Evolutionary conservation across 768 basidiomycete genomes (phyloP).

Genomic region (Termitomyces sp.): DNA sequence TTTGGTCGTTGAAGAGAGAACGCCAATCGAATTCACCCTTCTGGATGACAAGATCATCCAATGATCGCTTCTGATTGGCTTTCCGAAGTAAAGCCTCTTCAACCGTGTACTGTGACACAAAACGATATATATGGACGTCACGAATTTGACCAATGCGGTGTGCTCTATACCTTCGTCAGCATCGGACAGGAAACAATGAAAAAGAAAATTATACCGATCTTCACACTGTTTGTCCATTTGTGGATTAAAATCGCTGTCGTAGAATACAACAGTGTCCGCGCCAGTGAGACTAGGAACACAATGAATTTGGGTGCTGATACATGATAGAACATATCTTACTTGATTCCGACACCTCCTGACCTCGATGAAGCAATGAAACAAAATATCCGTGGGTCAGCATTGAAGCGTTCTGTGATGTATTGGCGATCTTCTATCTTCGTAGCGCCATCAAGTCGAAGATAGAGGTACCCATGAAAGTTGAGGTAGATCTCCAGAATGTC

Average conservation of each 20-base stretch:
- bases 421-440: constrained; percentile 94
- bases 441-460: constrained; percentile 89
- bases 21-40: constrained; percentile 96
- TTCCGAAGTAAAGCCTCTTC: constrained; percentile 96
- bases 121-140: constrained; percentile 94
- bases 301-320: constrained; percentile 8
- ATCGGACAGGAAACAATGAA: background rate
- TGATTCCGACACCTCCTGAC: constrained; percentile 89
- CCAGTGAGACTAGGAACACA: constrained; percentile 57
- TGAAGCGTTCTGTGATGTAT: constrained; percentile 85
- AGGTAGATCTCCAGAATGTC: constrained; percentile 94
- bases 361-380: constrained; percentile 86
- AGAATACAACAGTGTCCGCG: constrained; percentile 95
- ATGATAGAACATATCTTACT: constrained; percentile 42
- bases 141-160: constrained; percentile 98
- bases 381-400: constrained; percentile 69
- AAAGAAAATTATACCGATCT: constrained; percentile 55
- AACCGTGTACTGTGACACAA: constrained; percentile 85
- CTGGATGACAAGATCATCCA: constrained; percentile 90
- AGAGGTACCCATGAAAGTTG: constrained; percentile 89
- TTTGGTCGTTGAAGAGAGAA: constrained; percentile 64
- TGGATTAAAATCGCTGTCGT: constrained; percentile 95
- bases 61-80: constrained; percentile 93
- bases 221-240: constrained; percentile 98
- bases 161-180: constrained; percentile 43